Percentiles rank a stretch among this genome's conserved stretches.
These are phyloP conservation scores for Candida sithepensis DNA, from an alignment of 805 yeast genomes.

Conservation along the genomic window DNA sequence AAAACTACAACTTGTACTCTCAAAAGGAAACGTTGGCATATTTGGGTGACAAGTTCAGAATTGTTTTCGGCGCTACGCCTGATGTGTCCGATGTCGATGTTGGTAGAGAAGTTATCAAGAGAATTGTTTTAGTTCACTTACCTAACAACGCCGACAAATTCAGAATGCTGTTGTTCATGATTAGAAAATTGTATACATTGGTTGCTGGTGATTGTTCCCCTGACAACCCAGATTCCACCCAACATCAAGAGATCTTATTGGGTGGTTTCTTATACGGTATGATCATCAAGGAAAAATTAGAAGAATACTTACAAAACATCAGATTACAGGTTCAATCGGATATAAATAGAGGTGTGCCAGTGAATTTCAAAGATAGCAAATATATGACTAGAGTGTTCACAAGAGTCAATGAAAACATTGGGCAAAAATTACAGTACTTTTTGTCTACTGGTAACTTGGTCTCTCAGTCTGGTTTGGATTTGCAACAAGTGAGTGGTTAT, in stretches of 20 bases:
- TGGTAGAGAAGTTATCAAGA: conserved; percentile 75
- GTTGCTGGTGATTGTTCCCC: conserved; percentile 97
- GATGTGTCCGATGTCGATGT: conserved; percentile 88
- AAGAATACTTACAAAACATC: conserved; percentile 79
- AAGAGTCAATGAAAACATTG: conserved; percentile 88
- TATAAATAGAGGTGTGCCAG: conserved; percentile 72
- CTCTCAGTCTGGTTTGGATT: conserved; percentile 93
- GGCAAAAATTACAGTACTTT: conserved; percentile 90
- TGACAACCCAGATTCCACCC: conserved; percentile 98
- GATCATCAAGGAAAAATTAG: conserved; percentile 94
- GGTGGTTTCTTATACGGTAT: conserved; percentile 97
- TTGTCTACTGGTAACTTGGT: conserved; percentile 95
- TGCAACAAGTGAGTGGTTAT: conserved; percentile 96
- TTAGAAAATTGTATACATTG: conserved; percentile 87
- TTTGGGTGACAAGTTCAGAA: conserved; percentile 93
- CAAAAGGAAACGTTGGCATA: conserved; percentile 89
- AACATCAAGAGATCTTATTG: conserved; percentile 92
- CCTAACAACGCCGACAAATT: conserved; percentile 74
- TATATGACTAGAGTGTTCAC: conserved; percentile 76
- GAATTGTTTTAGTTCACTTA: conserved; percentile 89
- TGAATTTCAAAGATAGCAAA: conserved; percentile 78
- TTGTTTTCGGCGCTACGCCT: conserved; percentile 84
- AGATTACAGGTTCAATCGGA: conserved; percentile 74
- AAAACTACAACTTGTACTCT: conserved; percentile 71
- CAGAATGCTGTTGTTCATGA: conserved; percentile 86